Evolutionary conservation across 148 eudicot species (phyloP).

Genomic region (Vaccinium corymbosum): DNA sequence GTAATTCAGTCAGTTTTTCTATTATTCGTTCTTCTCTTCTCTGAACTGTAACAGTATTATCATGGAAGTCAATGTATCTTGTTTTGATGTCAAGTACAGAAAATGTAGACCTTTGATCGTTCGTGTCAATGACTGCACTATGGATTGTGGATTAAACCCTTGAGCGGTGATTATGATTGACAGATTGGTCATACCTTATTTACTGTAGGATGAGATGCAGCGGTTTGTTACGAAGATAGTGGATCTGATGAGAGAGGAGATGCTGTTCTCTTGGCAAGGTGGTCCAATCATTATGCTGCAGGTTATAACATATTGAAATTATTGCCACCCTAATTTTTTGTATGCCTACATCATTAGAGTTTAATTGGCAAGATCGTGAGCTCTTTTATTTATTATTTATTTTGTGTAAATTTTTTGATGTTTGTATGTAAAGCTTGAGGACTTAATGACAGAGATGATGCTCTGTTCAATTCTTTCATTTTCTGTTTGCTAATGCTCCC

Average conservation of each 20-base stretch:
- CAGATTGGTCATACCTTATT: slow-evolving; percentile 1
- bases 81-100: neutral
- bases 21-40: too few relatives aligned
- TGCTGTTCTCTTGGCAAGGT: slow-evolving; percentile 96
- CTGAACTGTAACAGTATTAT: too few relatives aligned
- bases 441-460: neutral
- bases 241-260: slow-evolving; percentile 74
- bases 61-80: neutral
- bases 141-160: neutral
- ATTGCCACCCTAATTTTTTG: neutral
- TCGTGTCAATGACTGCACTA: neutral
- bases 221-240: slow-evolving; percentile 85
- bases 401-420: neutral
- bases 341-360: neutral
- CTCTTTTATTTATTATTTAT: neutral
- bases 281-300: slow-evolving; percentile 94
- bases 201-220: slow-evolving; percentile 86
- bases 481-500: neutral
- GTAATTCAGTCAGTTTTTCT: too few relatives aligned
- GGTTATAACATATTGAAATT: slow-evolving; percentile 37
- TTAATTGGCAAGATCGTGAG: neutral
- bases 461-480: neutral
- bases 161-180: slow-evolving; percentile 4
- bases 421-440: neutral
- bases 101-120: too few relatives aligned